These are phyloP conservation scores for Platanthera zijinensis DNA, from an alignment of 106 monocot genomes.

Conservation along the genomic window DNA sequence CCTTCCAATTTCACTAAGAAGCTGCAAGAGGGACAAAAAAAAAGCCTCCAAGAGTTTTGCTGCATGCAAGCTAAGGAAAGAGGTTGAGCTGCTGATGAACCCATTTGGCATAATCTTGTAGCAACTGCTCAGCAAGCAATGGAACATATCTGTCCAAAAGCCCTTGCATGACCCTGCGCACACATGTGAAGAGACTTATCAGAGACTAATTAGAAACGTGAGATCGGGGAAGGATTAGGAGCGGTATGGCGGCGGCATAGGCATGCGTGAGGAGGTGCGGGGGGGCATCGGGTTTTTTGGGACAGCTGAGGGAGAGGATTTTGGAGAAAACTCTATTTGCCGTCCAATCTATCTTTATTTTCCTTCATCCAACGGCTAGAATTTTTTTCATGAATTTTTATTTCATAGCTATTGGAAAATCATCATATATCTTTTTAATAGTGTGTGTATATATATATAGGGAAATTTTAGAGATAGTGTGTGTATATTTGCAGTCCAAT, in stretches of 20 bases:
- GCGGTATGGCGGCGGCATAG: too few species aligned
- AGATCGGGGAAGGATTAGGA: too few species aligned
- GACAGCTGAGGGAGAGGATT: too few species aligned
- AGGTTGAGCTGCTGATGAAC: conserved; percentile 15
- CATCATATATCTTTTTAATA: too few species aligned
- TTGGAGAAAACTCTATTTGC: background rate
- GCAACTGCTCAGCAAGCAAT: conserved; percentile 48
- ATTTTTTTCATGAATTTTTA: background rate
- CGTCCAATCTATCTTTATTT: background rate
- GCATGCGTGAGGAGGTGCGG: background rate
- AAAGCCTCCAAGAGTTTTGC: background rate
- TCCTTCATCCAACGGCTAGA: background rate
- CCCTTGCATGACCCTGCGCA: conserved; percentile 76
- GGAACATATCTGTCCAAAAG: conserved; percentile 70
- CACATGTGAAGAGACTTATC: background rate
- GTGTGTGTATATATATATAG: too few species aligned
- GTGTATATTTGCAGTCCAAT: too few species aligned
- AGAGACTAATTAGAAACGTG: too few species aligned
- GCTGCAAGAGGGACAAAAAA: background rate
- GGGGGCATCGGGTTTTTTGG: background rate
- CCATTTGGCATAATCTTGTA: conserved; percentile 64
- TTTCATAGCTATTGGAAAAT: too few species aligned
- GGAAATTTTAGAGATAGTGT: too few species aligned
- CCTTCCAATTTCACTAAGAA: background rate
- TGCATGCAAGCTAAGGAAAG: background rate